Base-by-base conservation (phyloP, 805 yeast species). In the Dipodascopsis tothii region DNA sequence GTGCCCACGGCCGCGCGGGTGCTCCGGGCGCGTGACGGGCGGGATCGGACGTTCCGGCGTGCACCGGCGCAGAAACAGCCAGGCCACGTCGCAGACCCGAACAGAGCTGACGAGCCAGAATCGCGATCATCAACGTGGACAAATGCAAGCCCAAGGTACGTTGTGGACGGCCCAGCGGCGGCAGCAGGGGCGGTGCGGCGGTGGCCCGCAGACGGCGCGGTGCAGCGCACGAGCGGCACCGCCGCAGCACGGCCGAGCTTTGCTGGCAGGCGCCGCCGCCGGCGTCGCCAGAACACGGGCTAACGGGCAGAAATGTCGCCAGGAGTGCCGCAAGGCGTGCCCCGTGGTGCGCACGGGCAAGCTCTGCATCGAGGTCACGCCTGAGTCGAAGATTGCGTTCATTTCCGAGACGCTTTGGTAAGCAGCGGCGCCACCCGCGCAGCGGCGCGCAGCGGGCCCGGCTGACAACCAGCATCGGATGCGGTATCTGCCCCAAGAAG, bases 401-500 rank as follows among this genome's bases (percentile, higher is more conserved):
- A 85, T 92, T 46, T 84, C 95, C 16, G 98, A 92, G 64, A 84
- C 71, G 33, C 71, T 92, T 62, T 92, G 98, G 54, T 50, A 34
- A 5, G 54, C 17, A 16, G 17, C 2, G n/a, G n/a, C n/a, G n/a
- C n/a, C n/a, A n/a, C n/a, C n/a, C n/a, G n/a, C n/a, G n/a, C n/a
- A n/a, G n/a, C n/a, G n/a, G n/a, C n/a, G n/a, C n/a, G n/a, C n/a
- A n/a, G n/a, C n/a, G n/a, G n/a, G n/a, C n/a, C n/a, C n/a, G n/a
- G n/a, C n/a, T n/a, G n/a, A n/a, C n/a, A n/a, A 19, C 14, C 27
- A 48, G 56, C 55, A 90, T 92, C 58, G 98, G 98, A 64, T 92
- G 98, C 74, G 98, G 98, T 87, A 92, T 92, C 58, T 92, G 98
- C 76, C 95, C 88, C 41, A 92, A 92, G 68, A 92, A 87, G 65